Base-by-base conservation (phyloP, 163 green algal species). In the Trebouxiophyceae sp. region DNA sequence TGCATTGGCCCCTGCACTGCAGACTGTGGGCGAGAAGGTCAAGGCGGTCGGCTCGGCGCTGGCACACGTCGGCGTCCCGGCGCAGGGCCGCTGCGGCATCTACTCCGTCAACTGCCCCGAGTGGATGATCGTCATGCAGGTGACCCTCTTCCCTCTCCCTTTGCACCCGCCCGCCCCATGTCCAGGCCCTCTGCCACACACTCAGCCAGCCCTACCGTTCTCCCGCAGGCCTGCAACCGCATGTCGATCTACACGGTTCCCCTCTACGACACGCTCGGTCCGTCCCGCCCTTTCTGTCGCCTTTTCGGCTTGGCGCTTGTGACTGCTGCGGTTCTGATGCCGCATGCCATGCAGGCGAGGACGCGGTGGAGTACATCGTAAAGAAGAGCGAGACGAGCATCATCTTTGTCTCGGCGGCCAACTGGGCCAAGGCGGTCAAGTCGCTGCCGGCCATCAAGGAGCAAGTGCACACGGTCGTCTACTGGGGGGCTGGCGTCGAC, bases 311-410 rank as follows among this genome's bases (percentile, higher is more conserved):
- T n/a, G n/a, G n/a, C n/a, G n/a, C n/a, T n/a, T n/a, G n/a, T n/a
- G n/a, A n/a, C n/a, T n/a, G n/a, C n/a, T n/a, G n/a, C n/a, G n/a
- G n/a, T n/a, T n/a, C n/a, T n/a, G n/a, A n/a, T n/a, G n/a, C n/a
- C n/a, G n/a, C n/a, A n/a, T n/a, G n/a, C n/a, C n/a, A n/a, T n/a
- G 39, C 39, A 50, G 39, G 62, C 2, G 90, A 93, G 70, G 86
- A 93, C n/a, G 91, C 90, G 4, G 80, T 98, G 1, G 89, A 95
- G 77, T 97, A 90, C 76, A 96, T 97, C 62, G 68, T 95, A 45
- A 84, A 88, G 57, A 92, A 98, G 77, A 83, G 83, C 1, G 89
- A 87, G 50, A 46, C 55, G 20, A 56, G 27, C 1, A 50, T 70
- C 33, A 22, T 72, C 27, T 79, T 74, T 64, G 54, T 69, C 6